A percentile compares a stretch with the other conserved stretches of the same genome.
Evolutionary conservation across 1,284 basidiomycete genomes (phyloP).

Genomic region (Pisolithus thermaeus): DNA sequence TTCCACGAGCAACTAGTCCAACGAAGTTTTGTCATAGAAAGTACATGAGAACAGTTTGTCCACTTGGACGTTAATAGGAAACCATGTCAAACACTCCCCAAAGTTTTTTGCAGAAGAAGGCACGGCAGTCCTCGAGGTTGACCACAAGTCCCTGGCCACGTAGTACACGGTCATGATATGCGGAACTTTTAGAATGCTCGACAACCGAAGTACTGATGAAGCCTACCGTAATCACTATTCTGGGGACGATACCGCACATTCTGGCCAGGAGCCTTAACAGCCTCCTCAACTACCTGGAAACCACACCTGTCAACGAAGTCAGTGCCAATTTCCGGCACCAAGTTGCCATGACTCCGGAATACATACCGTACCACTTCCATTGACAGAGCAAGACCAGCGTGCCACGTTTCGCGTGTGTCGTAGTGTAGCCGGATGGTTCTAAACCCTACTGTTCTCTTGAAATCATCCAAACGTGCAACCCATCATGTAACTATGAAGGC

Average conservation of each 20-base stretch:
- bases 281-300: slow-evolving; percentile 79
- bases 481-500: slow-evolving; percentile 30
- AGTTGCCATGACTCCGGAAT: slow-evolving; percentile 78
- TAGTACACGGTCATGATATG: not conserved
- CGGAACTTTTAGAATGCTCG: not conserved
- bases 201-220: not conserved
- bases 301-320: slow-evolving; percentile 58
- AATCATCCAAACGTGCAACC: too few relatives aligned
- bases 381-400: slow-evolving; percentile 45
- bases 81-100: slow-evolving; percentile 90
- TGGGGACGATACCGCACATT: slow-evolving; percentile 70
- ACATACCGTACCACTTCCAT: slow-evolving; percentile 48
- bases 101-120: slow-evolving; percentile 79
- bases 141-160: slow-evolving; percentile 71
- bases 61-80: slow-evolving; percentile 39
- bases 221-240: slow-evolving; percentile 69
- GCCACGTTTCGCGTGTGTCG: slow-evolving; percentile 50
- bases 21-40: too few relatives aligned
- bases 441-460: slow-evolving; percentile 10
- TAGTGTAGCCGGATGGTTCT: slow-evolving; percentile 47
- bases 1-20: slow-evolving; percentile 34
- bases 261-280: slow-evolving; percentile 61
- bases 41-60: too few relatives aligned
- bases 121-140: slow-evolving; percentile 72
- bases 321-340: slow-evolving; percentile 36